Evolutionary conservation across 2,329 filamentous ascomycete genomes (phyloP).

Genomic region (Claviceps digitariae): DNA sequence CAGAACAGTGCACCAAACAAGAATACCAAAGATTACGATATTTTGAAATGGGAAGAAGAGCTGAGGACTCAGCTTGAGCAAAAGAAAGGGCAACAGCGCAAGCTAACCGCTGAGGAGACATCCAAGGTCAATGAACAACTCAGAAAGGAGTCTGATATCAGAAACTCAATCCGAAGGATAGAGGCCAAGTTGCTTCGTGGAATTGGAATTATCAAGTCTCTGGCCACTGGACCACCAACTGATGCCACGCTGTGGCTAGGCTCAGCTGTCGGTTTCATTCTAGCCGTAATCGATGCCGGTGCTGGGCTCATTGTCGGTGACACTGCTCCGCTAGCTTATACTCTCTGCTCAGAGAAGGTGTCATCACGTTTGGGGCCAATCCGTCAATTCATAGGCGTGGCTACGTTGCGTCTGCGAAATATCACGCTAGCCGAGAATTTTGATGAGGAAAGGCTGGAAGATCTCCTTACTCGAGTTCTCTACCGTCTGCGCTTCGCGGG

Average conservation of each 20-base stretch:
- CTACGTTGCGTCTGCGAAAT: conserved; percentile 67
- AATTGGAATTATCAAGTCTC: conserved; percentile 69
- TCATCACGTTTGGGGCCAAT: conserved; percentile 62
- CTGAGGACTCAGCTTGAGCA: conserved; percentile 73
- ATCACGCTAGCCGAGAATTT: conserved; percentile 61
- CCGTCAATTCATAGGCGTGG: conserved; percentile 73
- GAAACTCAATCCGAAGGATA: conserved; percentile 54
- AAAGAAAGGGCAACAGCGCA: conserved; percentile 86
- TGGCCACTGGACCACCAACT: conserved; percentile 78
- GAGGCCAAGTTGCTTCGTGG: conserved; percentile 66
- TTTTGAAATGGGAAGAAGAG: conserved; percentile 93
- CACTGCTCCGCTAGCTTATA: conserved; percentile 61
- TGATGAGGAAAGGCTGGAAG: conserved; percentile 67
- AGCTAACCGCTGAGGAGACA: conserved; percentile 78
- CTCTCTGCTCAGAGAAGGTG: conserved; percentile 64
- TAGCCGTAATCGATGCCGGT: conserved; percentile 64
- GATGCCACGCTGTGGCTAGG: conserved; percentile 84
- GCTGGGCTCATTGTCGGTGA: conserved; percentile 73
- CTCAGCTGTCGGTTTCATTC: conserved; percentile 58
- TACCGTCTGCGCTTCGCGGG: conserved; percentile 83
- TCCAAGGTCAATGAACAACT: conserved; percentile 85
- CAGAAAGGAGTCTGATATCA: conserved; percentile 71
- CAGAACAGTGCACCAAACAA: conserved; percentile 62
- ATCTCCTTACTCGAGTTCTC: conserved; percentile 73
- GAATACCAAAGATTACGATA: conserved; percentile 90